Percentiles rank a stretch among this genome's conserved stretches.
Evolutionary conservation across 176 grass and related monocot species (phyloP).

Genomic region (Lolium rigidum): DNA sequence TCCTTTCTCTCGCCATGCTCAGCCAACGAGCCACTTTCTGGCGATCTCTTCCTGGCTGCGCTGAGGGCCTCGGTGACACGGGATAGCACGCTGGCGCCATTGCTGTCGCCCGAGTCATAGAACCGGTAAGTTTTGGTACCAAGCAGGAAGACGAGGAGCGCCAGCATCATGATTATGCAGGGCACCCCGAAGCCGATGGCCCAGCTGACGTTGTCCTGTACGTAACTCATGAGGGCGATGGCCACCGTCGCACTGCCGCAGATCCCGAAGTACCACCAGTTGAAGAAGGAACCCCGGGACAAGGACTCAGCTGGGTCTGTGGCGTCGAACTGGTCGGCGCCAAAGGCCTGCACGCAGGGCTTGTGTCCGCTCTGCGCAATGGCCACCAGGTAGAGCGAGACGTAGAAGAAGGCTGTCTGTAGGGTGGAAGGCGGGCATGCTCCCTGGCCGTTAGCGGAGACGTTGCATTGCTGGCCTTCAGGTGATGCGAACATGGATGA

Average conservation of each 20-base stretch:
- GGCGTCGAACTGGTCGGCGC: constrained; percentile 68
- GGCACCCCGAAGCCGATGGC: constrained; percentile 61
- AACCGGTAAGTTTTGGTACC: constrained; percentile 60
- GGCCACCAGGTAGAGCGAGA: constrained; percentile 64
- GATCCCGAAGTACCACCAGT: constrained; percentile 66
- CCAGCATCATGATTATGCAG: constrained; percentile 51
- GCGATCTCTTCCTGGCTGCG: background rate
- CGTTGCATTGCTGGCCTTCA: background rate
- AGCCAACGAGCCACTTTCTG: background rate
- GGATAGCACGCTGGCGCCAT: background rate
- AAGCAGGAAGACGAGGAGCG: constrained; percentile 52
- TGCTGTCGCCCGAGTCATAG: background rate
- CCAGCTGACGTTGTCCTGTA: constrained; percentile 71
- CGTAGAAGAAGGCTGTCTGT: constrained; percentile 51
- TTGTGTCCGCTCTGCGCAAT: constrained; percentile 62
- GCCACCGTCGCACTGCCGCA: constrained; percentile 37
- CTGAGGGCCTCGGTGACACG: background rate
- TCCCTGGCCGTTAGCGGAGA: background rate
- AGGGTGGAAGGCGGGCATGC: background rate
- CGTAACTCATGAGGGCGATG: constrained; percentile 47
- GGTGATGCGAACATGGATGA: constrained; percentile 34
- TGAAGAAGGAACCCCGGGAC: constrained; percentile 64
- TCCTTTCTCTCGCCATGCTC: background rate
- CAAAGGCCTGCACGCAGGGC: constrained; percentile 69
- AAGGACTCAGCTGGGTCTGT: constrained; percentile 40